phyloP scores from a whole-genome alignment of 1,139 yeast species.

The Geotrichum klebahnii region DNA sequence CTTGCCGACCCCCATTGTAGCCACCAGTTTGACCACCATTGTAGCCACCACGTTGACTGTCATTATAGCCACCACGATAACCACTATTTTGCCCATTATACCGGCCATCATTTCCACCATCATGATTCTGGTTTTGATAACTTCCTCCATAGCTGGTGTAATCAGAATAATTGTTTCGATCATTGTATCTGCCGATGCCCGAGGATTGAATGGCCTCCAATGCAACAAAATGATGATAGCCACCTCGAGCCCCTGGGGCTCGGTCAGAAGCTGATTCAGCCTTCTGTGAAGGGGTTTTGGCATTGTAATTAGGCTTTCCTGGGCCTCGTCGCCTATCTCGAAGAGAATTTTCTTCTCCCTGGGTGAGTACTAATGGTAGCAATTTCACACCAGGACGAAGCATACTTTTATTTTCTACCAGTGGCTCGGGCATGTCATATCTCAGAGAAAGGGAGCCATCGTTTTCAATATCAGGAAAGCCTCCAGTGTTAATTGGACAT shows the following conservation, averaged over 20 bases:
- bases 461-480: slow-evolving; percentile 53
- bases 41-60: slow-evolving; percentile 21
- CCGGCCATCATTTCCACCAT: slow-evolving; percentile 17
- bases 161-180: slow-evolving; percentile 29
- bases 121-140: slow-evolving; percentile 22
- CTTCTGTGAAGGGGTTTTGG: slow-evolving; percentile 32
- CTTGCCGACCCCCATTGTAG: slow-evolving; percentile 23
- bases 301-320: slow-evolving; percentile 32
- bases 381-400: slow-evolving; percentile 74
- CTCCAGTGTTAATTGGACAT: slow-evolving; percentile 60
- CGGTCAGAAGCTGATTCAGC: slow-evolving; percentile 37
- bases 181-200: slow-evolving; percentile 10
- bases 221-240: slow-evolving; percentile 41
- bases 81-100: slow-evolving; percentile 16
- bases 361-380: slow-evolving; percentile 54
- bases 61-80: slow-evolving; percentile 19
- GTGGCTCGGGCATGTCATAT: slow-evolving; percentile 52
- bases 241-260: slow-evolving; percentile 36
- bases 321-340: slow-evolving; percentile 25
- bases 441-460: slow-evolving; percentile 52
- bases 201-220: slow-evolving; percentile 7
- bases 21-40: slow-evolving; percentile 24
- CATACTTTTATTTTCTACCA: slow-evolving; percentile 60
- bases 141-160: slow-evolving; percentile 27
- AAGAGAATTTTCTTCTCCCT: slow-evolving; percentile 18